These are phyloP conservation scores for Hyphodiscus hymeniophilus DNA, from an alignment of 495 filamentous ascomycete species.

Conservation along the genomic window DNA sequence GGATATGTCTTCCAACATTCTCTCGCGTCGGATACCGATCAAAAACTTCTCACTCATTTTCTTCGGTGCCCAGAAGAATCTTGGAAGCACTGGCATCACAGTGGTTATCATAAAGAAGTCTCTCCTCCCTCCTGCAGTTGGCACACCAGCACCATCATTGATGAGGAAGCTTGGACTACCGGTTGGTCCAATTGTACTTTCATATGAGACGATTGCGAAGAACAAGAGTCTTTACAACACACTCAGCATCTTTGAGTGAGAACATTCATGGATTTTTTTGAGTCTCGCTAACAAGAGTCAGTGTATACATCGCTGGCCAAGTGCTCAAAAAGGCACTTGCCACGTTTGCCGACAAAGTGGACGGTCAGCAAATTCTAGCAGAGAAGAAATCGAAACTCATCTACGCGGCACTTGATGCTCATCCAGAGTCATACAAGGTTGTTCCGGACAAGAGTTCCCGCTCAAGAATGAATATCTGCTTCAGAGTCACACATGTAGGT, in stretches of 20 bases:
- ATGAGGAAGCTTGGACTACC: slow-evolving; percentile 70
- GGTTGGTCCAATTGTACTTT: slow-evolving; percentile 66
- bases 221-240: slow-evolving; percentile 94
- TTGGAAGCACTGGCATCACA: slow-evolving; percentile 78
- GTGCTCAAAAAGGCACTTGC: slow-evolving; percentile 64
- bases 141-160: slow-evolving; percentile 50
- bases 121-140: slow-evolving; percentile 55
- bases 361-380: slow-evolving; percentile 61
- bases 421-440: slow-evolving; percentile 39
- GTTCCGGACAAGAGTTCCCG: slow-evolving; percentile 66
- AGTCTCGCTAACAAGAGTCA: slow-evolving; percentile 5
- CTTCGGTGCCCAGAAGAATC: slow-evolving; percentile 72
- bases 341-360: slow-evolving; percentile 55
- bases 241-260: slow-evolving; percentile 70
- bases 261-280: background rate
- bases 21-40: slow-evolving; percentile 51
- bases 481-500: slow-evolving; percentile 45
- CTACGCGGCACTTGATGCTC: slow-evolving; percentile 66
- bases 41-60: slow-evolving; percentile 67
- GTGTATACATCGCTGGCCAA: slow-evolving; percentile 77
- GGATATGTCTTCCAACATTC: slow-evolving; percentile 82
- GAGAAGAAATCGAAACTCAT: slow-evolving; percentile 63
- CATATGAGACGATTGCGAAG: slow-evolving; percentile 74
- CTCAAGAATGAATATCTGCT: slow-evolving; percentile 90
- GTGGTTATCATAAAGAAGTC: slow-evolving; percentile 72